Evolutionary conservation across 1,139 yeast species (phyloP).

Genomic region (Arxiozyma telluris): DNA sequence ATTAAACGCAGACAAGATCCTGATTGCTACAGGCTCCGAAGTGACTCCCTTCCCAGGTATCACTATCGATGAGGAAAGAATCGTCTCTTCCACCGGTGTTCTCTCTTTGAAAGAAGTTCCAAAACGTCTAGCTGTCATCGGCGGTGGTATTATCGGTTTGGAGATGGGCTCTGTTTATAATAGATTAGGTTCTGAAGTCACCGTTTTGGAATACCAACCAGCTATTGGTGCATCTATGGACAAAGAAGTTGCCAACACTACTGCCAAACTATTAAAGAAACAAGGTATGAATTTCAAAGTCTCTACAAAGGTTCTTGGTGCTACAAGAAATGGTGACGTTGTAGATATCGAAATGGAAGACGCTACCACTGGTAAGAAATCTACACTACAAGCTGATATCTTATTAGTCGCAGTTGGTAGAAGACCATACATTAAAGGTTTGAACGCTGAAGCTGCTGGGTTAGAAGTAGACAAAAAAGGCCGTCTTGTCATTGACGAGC

Average conservation of each 20-base stretch:
- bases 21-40: conserved; percentile 98
- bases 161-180: conserved; percentile 99
- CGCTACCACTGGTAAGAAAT: conserved; percentile 77
- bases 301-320: conserved; percentile 84
- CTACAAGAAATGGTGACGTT: conserved; percentile 76
- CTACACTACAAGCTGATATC: conserved; percentile 79
- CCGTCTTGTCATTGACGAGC: conserved; percentile 86
- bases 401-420: conserved; percentile 96
- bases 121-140: conserved; percentile 84
- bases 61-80: conserved; percentile 92
- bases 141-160: conserved; percentile 99
- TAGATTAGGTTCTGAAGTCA: conserved; percentile 91
- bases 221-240: conserved; percentile 98
- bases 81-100: conserved; percentile 93
- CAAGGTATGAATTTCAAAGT: conserved; percentile 93
- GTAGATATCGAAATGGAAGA: conserved; percentile 87
- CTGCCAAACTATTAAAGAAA: conserved; percentile 84
- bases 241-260: conserved; percentile 80
- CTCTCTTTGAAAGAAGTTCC: conserved; percentile 80
- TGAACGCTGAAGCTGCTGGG: conserved; percentile 82
- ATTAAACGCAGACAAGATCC: conserved; percentile 75
- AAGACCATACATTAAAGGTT: conserved; percentile 91
- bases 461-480: conserved; percentile 87
- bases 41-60: conserved; percentile 99
- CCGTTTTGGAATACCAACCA: conserved; percentile 83